These are phyloP conservation scores for Loxodes magnus DNA, from an alignment of 73 alveolate genomes.

Conservation along the genomic window DNA sequence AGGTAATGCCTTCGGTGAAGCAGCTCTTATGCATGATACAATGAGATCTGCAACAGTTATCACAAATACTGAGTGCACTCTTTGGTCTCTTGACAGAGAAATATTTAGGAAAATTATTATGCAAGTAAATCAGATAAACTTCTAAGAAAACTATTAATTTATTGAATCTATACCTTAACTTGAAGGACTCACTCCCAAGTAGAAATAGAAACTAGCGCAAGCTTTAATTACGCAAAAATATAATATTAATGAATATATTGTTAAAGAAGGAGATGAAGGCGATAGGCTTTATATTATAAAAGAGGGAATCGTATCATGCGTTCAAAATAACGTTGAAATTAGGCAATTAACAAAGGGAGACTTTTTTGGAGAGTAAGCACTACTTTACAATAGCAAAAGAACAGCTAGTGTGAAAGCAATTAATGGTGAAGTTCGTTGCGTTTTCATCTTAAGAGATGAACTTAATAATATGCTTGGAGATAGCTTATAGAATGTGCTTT, in stretches of 20 bases:
- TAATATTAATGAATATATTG: constrained; percentile 28
- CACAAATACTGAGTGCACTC: constrained; percentile 48
- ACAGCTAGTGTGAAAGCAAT: constrained; percentile 40
- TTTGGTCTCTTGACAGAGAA: constrained; percentile 82
- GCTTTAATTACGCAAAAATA: constrained; percentile 1
- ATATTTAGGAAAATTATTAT: constrained; percentile 61
- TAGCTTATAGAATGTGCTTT: constrained; percentile 21
- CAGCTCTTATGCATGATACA: constrained; percentile 82
- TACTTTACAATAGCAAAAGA: constrained; percentile 30
- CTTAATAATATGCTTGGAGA: constrained; percentile 30
- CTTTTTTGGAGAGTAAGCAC: constrained; percentile 40
- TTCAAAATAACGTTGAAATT: constrained; percentile 24
- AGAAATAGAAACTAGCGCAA: neutral
- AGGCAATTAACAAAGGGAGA: constrained; percentile 29
- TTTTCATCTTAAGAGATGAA: constrained; percentile 30
- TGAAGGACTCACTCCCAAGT: neutral
- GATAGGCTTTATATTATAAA: constrained; percentile 51
- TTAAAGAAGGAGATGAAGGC: constrained; percentile 76
- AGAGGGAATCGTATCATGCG: constrained; percentile 49
- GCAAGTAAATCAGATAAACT: constrained; percentile 20
- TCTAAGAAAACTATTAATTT: constrained; percentile 25
- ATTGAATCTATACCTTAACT: constrained; percentile 20
- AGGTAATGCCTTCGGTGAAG: constrained; percentile 88
- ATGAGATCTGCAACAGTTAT: constrained; percentile 81
- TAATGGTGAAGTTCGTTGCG: constrained; percentile 21